Evolutionary conservation across 352 stramenopile genomes (phyloP), one percentile per base, ranked within the genome.

Genomic region (Phytopythium boreale): DNA sequence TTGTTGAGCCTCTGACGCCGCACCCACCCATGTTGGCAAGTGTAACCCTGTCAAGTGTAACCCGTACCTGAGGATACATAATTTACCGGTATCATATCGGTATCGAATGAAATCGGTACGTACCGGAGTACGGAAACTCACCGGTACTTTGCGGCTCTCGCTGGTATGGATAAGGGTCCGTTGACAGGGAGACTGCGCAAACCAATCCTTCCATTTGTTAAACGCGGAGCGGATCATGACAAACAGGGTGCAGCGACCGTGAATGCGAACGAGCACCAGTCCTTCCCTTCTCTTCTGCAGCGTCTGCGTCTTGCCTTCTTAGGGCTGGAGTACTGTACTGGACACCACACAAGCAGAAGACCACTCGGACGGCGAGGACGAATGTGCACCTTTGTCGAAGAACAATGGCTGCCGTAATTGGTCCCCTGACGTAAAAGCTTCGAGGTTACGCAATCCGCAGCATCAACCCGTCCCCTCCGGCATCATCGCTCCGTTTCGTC

Each of bases 401-500:
- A 46, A 46, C 39, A 46, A 12, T 46, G 39, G 39, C 39, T 46
- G 39, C 34, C 34, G 34, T 14, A 39, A 39, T 39, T 39, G 34
- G 34, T 39, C 10, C 34, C 34, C 11, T 39, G 10, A 10, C 34
- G 34, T 44, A 44, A 44, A 19, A 44, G 2, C 39, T 46, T 24
- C 15, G 19, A 57, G 26, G 55, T 41, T 51, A n/a, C 29, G 46
- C 10, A 63, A 62, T 73, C 41, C 24, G n/a, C 24, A 22, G 20
- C 55, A 1, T 65, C 63, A 70, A 67, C 62, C 58, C 31, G 24
- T 37, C 17, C 46, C 22, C 52, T 41, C 51, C 50, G 37, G 61
- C 59, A 72, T 63, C 46, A 51, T 61, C 34, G 1, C 12, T 15
- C 29, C 12, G 26, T 50, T 56, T 50, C 52, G 6, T 4, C 56